phyloP scores from a whole-genome alignment of 306 rosid genomes.

The Pyrus pyrifolia region DNA sequence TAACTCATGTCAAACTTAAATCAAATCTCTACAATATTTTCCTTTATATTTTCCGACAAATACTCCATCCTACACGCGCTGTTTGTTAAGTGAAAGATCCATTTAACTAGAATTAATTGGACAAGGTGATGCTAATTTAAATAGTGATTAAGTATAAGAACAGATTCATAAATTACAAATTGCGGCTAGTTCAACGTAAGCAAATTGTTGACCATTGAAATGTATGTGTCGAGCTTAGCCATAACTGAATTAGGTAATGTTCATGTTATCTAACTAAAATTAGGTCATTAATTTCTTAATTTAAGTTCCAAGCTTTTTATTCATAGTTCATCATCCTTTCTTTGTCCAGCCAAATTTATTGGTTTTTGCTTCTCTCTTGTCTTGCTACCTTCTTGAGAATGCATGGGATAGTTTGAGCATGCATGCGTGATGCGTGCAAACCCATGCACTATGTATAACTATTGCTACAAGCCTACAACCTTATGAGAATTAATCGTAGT shows the following conservation, averaged over 20 bases:
- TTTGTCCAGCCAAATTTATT: background rate
- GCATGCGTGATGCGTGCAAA: too few species aligned
- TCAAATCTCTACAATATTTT: too few species aligned
- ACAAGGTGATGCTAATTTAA: background rate
- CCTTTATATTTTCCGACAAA: too few species aligned
- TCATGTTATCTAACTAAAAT: background rate
- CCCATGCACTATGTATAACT: background rate
- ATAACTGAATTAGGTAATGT: constrained; percentile 8
- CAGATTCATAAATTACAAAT: background rate
- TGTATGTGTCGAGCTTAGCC: background rate
- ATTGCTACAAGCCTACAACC: background rate
- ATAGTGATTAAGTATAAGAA: background rate
- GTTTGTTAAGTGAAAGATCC: constrained; percentile 16
- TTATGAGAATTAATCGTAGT: background rate
- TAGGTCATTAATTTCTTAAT: background rate
- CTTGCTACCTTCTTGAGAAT: too few species aligned
- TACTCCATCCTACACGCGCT: background rate
- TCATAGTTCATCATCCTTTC: background rate
- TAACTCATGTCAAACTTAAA: too few species aligned
- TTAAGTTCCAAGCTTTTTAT: background rate
- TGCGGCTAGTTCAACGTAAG: background rate
- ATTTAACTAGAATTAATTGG: background rate
- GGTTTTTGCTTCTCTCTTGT: background rate
- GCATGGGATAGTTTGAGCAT: too few species aligned
- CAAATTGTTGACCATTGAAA: background rate